phyloP scores from a whole-genome alignment of 2,329 filamentous ascomycete species.

The Epichloe coenophiala region DNA sequence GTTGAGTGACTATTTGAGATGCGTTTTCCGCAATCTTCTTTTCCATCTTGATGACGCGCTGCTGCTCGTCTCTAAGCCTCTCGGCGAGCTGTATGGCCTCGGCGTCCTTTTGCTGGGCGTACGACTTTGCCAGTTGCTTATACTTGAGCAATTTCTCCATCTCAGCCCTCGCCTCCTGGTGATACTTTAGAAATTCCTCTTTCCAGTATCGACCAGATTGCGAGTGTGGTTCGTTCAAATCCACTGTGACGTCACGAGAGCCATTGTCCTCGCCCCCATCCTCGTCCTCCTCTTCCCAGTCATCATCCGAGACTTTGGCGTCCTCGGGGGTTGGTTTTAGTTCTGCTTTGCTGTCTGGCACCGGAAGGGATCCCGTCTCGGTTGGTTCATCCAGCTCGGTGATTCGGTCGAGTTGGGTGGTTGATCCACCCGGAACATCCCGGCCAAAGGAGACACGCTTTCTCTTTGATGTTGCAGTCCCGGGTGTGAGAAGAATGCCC shows the following conservation, averaged over 20 bases:
- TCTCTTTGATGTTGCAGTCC: constrained; percentile 43
- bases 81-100: constrained; percentile 54
- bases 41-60: constrained; percentile 52
- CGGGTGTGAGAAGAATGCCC: constrained; percentile 51
- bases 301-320: constrained; percentile 24
- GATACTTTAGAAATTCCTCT: constrained; percentile 60
- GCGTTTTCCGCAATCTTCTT: constrained; percentile 46
- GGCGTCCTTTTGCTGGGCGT: constrained; percentile 62
- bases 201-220: constrained; percentile 73
- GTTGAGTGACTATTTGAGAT: constrained; percentile 33
- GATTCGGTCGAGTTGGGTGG: constrained; percentile 5
- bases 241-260: constrained; percentile 52
- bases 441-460: constrained; percentile 54
- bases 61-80: constrained; percentile 54
- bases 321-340: not conserved
- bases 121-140: constrained; percentile 67
- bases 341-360: constrained; percentile 12
- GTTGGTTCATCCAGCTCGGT: constrained; percentile 32
- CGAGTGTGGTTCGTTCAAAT: constrained; percentile 60
- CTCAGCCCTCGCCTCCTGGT: constrained; percentile 56
- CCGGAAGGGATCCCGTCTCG: constrained; percentile 25
- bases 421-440: constrained; percentile 28
- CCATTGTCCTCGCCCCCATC: constrained; percentile 30
- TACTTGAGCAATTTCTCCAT: constrained; percentile 68
- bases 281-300: constrained; percentile 33